phyloP scores from a whole-genome alignment of 345 rosid species.

The Populus ilicifolia region DNA sequence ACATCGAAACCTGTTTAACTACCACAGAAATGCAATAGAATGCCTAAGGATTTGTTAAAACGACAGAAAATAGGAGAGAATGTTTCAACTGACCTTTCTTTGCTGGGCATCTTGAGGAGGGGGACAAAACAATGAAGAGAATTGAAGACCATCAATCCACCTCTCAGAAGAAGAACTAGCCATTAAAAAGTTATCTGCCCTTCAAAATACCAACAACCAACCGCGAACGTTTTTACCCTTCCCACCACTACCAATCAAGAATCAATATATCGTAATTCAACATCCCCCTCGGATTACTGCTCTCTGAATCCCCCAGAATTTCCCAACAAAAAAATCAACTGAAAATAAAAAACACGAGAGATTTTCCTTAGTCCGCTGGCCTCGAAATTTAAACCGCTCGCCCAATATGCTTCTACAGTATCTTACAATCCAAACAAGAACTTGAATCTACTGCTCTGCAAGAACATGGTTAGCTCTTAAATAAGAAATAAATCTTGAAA shows the following conservation, averaged over 20 bases:
- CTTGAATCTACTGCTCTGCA: conserved; percentile 12
- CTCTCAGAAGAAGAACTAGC: conserved; percentile 72
- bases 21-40: neutral
- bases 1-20: neutral
- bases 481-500: neutral
- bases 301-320: conserved; percentile 13
- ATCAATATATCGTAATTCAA: conserved; percentile 46
- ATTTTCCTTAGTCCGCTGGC: neutral
- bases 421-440: neutral
- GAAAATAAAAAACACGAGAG: neutral
- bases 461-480: neutral
- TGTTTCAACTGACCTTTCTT: conserved; percentile 48
- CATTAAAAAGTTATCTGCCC: conserved; percentile 35
- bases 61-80: neutral
- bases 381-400: neutral
- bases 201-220: neutral
- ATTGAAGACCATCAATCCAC: conserved; percentile 91
- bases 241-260: conserved; percentile 42
- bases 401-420: neutral
- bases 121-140: conserved; percentile 82
- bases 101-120: conserved; percentile 76
- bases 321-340: neutral
- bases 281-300: conserved; percentile 22
- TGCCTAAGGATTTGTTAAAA: neutral
- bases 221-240: neutral